Base-by-base conservation (phyloP, 2,329 filamentous ascomycete species). In the Colletotrichum sp. region DNA sequence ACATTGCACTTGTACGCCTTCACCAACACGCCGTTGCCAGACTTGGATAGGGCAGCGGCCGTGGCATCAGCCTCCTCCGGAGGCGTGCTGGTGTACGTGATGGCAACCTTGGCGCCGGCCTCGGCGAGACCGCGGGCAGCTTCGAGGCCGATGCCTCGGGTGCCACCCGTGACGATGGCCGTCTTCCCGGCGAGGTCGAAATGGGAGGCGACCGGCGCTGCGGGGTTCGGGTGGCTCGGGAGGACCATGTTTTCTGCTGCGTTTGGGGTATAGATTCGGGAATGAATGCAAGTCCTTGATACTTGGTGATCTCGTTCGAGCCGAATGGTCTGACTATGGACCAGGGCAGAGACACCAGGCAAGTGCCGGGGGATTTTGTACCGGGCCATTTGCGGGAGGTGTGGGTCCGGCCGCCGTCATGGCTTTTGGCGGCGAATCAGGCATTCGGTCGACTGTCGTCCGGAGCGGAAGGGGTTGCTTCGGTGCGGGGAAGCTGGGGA, bases 1-100 rank as follows among this genome's bases (percentile, higher is more conserved):
- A 87, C 85, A 52, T 87, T 80, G 79, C 81, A 84, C 72, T 82
- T 79, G 78, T 85, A 86, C 7, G 84, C 83, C 75, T 82, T 82
- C 32, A 84, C 80, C 5, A 77, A 21, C 30, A 71, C 76, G 34
- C 74, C 76, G 28, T 75, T 73, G 62, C 66, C 69, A 9, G 76
- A 66, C 62, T 70, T 63, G 10, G 77, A 77, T 8, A 73, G 68
- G 6, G 38, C 36, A 4, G 76, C 76, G 9, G 73, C 64, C 4
- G 55, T 56, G 7, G 74, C 74, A 18, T 75, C 71, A 34, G 72
- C 77, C 24, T 72, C 66, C 26, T 71, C 69, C 26, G 66, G 30
- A 24, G 24, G 9, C 56, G 76, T 77, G 76, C 69, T 77, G 36
- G 71, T 74, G 62, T 74, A 74, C 2, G 68, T 71, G 59, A 74